Evolutionary conservation across 805 yeast genomes (phyloP).

Genomic region (Saturnispora quitensis): DNA sequence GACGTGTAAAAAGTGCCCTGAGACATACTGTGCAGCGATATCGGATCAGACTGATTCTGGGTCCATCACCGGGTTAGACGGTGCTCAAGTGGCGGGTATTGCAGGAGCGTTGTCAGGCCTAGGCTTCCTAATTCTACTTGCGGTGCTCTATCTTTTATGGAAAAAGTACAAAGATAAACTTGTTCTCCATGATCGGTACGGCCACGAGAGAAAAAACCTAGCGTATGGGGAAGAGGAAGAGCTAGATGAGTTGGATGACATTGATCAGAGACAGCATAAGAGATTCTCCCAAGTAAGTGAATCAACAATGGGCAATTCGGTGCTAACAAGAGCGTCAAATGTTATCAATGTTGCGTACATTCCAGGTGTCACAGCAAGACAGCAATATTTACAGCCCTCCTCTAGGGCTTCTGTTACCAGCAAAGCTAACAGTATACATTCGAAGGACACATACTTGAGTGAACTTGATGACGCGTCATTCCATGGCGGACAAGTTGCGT

Average conservation of each 20-base stretch:
- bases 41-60: conserved; percentile 10
- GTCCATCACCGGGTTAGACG: conserved; percentile 12
- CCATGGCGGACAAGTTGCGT: conserved; percentile 26
- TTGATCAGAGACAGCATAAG: conserved; percentile 15
- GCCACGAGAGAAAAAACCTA: conserved; percentile 15
- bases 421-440: conserved; percentile 22
- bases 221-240: not conserved
- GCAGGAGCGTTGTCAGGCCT: conserved; percentile 72
- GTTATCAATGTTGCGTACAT: conserved; percentile 87
- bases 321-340: conserved; percentile 74
- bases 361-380: conserved; percentile 77
- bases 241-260: conserved; percentile 4
- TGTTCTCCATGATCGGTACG: conserved; percentile 18
- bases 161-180: conserved; percentile 34
- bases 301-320: conserved; percentile 44
- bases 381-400: conserved; percentile 17
- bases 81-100: conserved; percentile 43
- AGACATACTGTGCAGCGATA: conserved; percentile 37
- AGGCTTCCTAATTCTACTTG: conserved; percentile 29
- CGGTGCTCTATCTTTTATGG: conserved; percentile 34
- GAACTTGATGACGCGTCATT: conserved; percentile 27
- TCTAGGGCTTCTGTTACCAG: conserved; percentile 16
- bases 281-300: conserved; percentile 25
- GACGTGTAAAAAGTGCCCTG: conserved; percentile 51
- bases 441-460: conserved; percentile 28